phyloP scores from a whole-genome alignment of 805 yeast genomes.

The Candida sphagnicola region DNA sequence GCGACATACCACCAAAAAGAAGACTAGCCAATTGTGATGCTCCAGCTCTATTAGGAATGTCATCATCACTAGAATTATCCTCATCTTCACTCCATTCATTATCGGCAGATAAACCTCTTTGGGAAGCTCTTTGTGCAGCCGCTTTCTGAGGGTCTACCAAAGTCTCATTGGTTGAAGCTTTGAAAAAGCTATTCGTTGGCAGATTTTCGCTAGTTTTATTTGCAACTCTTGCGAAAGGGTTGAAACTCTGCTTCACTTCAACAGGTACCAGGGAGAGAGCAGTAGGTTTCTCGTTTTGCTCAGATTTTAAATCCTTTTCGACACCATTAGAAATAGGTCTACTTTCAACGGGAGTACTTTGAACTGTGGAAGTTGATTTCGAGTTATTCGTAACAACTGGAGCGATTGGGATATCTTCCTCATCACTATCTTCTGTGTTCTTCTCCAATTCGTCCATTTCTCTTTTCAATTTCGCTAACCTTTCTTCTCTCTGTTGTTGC shows the following conservation, averaged over 20 bases:
- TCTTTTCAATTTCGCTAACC: slow-evolving; percentile 52
- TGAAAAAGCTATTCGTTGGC: slow-evolving; percentile 56
- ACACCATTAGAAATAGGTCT: too few relatives aligned
- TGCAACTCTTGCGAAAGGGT: slow-evolving; percentile 45
- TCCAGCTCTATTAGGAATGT: slow-evolving; percentile 45
- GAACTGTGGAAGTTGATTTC: not conserved
- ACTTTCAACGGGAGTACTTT: too few relatives aligned
- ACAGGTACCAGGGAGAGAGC: too few relatives aligned
- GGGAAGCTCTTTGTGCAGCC: slow-evolving; percentile 69
- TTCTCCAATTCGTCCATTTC: slow-evolving; percentile 54
- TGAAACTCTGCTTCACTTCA: slow-evolving; percentile 19
- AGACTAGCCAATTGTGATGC: slow-evolving; percentile 55
- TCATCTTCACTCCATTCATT: slow-evolving; percentile 47
- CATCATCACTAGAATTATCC: slow-evolving; percentile 45
- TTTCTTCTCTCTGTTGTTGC: slow-evolving; percentile 56
- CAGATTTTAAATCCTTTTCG: too few relatives aligned
- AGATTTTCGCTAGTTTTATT: slow-evolving; percentile 11
- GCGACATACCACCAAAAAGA: slow-evolving; percentile 49
- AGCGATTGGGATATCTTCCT: slow-evolving; percentile 20
- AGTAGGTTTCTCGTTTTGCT: too few relatives aligned
- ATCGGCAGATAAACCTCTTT: slow-evolving; percentile 48
- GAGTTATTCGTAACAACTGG: not conserved
- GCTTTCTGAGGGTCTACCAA: slow-evolving; percentile 53
- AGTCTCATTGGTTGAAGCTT: slow-evolving; percentile 29
- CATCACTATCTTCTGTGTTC: slow-evolving; percentile 25